Base-by-base conservation (phyloP, 768 basidiomycete species). In the Sporobolomyces phaffii region DNA sequence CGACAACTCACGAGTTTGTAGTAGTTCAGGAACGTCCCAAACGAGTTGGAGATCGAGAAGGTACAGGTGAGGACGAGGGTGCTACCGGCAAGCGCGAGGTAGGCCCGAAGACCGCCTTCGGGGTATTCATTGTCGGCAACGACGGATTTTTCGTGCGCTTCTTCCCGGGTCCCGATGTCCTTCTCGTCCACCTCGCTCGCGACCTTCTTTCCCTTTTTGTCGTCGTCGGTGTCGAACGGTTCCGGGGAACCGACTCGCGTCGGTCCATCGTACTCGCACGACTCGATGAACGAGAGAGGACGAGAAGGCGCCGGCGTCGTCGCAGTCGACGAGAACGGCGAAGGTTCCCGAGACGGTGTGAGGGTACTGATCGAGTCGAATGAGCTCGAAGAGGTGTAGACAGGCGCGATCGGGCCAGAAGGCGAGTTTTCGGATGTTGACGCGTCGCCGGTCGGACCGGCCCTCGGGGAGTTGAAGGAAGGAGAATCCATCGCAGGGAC, bases 1-100 rank as follows among this genome's bases (percentile, higher is more conserved):
- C 0, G 15, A 11, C 73, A 66, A 54, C 77, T 73, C 50, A 76
- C 76, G 3, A 66, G 64, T 33, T 75, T 73, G 59, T 72, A 76
- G 68, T 69, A 45, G 10, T 41, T 29, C 2, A 64, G 44, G 60
- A 64, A 71, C 1, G 45, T 40, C 0, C 54, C 65, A 28, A 57
- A 68, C 22, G 48, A 41, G 61, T 70, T 69, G n/a, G 51, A 57
- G 8, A 60, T 26, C 15, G 67, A 70, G 31, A 73, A 73, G 1
- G 69, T 71, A 5, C 40, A 48, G 3, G 61, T 13, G 2, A 73
- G 43, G 20, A 69, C 64, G 6, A 69, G 52, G 5, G 60, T 68
- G 1, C 51, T 53, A 0, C 67, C 73, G 0, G 47, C 38, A 24
- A 73, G 58, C 20, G 64, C 58, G n/a, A 64, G 31, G 31, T 50